A percentile compares a stretch with the other conserved stretches of the same genome.
Evolutionary conservation across 306 rosid species (phyloP).

Genomic region (Fagus sylvatica): DNA sequence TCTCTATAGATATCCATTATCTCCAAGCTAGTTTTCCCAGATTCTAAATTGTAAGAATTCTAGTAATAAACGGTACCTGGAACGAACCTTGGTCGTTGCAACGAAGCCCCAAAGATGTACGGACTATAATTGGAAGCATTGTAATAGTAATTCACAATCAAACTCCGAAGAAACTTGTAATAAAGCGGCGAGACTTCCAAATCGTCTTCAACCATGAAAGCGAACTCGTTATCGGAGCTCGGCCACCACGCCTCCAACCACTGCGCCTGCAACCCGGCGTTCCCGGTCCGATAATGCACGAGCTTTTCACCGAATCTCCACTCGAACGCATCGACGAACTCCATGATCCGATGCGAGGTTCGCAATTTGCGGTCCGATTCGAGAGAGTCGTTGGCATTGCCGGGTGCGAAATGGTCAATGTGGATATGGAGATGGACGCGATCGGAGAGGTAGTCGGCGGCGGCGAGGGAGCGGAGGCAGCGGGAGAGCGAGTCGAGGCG

Average conservation of each 20-base stretch:
- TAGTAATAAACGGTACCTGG: constrained; percentile 70
- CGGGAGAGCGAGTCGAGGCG: constrained; percentile 76
- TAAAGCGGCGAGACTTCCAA: constrained; percentile 86
- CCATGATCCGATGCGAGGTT: constrained; percentile 64
- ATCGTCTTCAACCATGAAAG: constrained; percentile 86
- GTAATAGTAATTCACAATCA: constrained; percentile 77
- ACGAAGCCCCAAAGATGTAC: constrained; percentile 73
- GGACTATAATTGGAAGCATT: constrained; percentile 75
- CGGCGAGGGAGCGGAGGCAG: constrained; percentile 81
- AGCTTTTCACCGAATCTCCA: constrained; percentile 85
- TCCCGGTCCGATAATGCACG: constrained; percentile 72
- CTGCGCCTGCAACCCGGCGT: constrained; percentile 91
- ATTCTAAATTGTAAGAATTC: not conserved
- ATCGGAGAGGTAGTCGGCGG: constrained; percentile 81
- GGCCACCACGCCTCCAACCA: constrained; percentile 99
- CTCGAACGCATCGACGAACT: constrained; percentile 58
- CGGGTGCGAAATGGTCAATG: constrained; percentile 58
- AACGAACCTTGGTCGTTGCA: constrained; percentile 97
- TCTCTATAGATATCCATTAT: not conserved
- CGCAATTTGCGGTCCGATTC: constrained; percentile 36
- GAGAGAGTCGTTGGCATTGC: constrained; percentile 21
- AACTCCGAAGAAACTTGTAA: constrained; percentile 60
- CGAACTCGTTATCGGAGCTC: constrained; percentile 69
- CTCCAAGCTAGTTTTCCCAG: not conserved
- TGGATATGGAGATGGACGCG: constrained; percentile 70